A percentile compares a stretch with the other conserved stretches of the same genome.
Conservation (phyloP, 2,329 filamentous ascomycete genomes). For the Fusarium abutilonis region DNA sequence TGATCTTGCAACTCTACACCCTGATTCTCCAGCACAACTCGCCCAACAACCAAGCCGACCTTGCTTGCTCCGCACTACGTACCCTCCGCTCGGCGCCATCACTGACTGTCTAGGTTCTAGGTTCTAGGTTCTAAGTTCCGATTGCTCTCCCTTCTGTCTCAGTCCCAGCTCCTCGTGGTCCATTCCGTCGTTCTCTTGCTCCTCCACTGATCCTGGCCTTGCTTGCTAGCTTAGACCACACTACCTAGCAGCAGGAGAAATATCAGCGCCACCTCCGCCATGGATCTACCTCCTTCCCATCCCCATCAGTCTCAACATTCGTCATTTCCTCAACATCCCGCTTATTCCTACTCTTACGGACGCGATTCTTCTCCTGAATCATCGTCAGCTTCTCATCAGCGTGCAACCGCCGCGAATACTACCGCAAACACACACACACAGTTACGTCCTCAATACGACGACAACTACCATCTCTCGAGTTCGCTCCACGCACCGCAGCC, state of each 20-base stretch:
- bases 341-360: constrained; percentile 36
- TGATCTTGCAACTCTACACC: constrained; percentile 34
- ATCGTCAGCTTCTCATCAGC: constrained; percentile 32
- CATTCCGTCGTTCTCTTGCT: constrained; percentile 22
- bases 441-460: constrained; percentile 34
- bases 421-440: constrained; percentile 30
- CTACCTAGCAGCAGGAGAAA: constrained; percentile 33
- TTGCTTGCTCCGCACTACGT: constrained; percentile 8
- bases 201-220: constrained; percentile 17
- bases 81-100: constrained; percentile 19
- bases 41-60: constrained; percentile 21
- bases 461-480: constrained; percentile 29
- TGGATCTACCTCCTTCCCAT: constrained; percentile 45
- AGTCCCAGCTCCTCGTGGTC: constrained; percentile 25
- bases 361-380: constrained; percentile 38
- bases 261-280: constrained; percentile 47
- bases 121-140: constrained; percentile 14
- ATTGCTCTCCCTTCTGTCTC: constrained; percentile 14
- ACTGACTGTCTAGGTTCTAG: constrained; percentile 30
- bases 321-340: constrained; percentile 35
- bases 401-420: constrained; percentile 29
- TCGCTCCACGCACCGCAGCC: constrained; percentile 36
- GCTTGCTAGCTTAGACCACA: constrained; percentile 6
- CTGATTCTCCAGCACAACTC: constrained; percentile 33
- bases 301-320: constrained; percentile 37